Base-by-base conservation (phyloP, 2,329 filamentous ascomycete species). In the Septoria petroselini region DNA sequence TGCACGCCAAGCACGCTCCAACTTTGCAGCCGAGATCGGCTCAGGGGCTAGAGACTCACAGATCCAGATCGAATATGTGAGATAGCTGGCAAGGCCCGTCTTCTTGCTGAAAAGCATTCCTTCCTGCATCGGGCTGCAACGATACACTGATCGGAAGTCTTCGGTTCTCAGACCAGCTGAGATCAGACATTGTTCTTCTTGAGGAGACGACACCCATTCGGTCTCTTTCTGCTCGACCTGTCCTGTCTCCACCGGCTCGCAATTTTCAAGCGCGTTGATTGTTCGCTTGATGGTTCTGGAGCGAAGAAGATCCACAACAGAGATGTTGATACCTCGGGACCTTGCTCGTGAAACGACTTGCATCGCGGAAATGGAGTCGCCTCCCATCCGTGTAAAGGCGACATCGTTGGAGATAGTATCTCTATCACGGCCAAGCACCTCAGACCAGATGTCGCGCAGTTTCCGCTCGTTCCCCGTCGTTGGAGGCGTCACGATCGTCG, bases 281-380 rank as follows among this genome's bases (percentile, higher is more conserved):
- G 19, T 31, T 7, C 19, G 27, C 39, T 31, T 25, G 2, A 41
- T 41, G 15, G 39, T 41, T 31, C 9, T 41, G 2, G 30, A 12
- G 5, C 39, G 17, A 2, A 41, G 39, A 1, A 44, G 6, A 17
- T 44, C 41, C 14, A 25, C 31, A 3, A 44, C 29, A 11, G 18
- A 35, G 8, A 44, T 19, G 6, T 33, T 19, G 9, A 34, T 1
- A n/a, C 41, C 30, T 35, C 29, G 19, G 7, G 29, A 35, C 12
- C 41, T 25, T 6, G 31, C 29, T 44, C 41, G 30, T 3, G 39
- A 42, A 0, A 72, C 72, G 1, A 76, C 64, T 34, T 65, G 66
- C 71, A 76, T 76, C 0, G 73, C 73, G 1, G 64, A 56, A 6
- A 76, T 67, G 0, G 73, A 76, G 41, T 76, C 72, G 9, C 73